These are phyloP conservation scores for Phalaenopsis equestris DNA, from an alignment of 106 monocot species.

Conservation along the genomic window DNA sequence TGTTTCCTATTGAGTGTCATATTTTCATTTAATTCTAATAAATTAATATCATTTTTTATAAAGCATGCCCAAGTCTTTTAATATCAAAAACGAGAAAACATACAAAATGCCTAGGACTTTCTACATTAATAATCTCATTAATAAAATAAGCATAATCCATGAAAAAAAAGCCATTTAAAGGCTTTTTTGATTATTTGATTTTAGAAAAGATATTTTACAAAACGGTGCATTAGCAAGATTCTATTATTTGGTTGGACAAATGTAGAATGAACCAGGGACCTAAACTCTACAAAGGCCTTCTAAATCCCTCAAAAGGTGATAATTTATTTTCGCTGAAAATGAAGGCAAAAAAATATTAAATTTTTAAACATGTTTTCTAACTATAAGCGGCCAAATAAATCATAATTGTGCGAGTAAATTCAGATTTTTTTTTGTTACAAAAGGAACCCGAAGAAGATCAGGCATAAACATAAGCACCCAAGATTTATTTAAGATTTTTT, in stretches of 20 bases:
- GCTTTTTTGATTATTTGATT: not conserved
- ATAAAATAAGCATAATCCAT: not conserved
- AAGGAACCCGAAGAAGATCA: not conserved
- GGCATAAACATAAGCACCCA: not conserved
- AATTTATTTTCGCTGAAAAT: not conserved
- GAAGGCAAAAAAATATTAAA: not conserved
- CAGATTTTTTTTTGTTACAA: not conserved
- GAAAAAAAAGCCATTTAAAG: not conserved
- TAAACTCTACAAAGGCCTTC: not conserved
- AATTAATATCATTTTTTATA: too few relatives aligned
- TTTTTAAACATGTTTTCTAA: not conserved
- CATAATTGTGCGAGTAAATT: not conserved
- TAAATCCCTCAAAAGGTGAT: not conserved
- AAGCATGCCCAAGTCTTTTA: too few relatives aligned
- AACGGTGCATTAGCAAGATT: not conserved
- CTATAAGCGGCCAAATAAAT: not conserved
- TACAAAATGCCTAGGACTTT: not conserved
- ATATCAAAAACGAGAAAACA: not conserved
- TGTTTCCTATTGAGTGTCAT: too few relatives aligned
- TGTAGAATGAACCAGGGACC: not conserved
- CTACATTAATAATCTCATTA: not conserved
- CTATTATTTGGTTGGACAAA: not conserved
- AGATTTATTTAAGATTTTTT: not conserved
- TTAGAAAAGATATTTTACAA: too few relatives aligned
- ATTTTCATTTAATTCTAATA: too few relatives aligned